Evolutionary conservation across 2,329 filamentous ascomycete species (phyloP).

Genomic region (Dothistroma septosporum): DNA sequence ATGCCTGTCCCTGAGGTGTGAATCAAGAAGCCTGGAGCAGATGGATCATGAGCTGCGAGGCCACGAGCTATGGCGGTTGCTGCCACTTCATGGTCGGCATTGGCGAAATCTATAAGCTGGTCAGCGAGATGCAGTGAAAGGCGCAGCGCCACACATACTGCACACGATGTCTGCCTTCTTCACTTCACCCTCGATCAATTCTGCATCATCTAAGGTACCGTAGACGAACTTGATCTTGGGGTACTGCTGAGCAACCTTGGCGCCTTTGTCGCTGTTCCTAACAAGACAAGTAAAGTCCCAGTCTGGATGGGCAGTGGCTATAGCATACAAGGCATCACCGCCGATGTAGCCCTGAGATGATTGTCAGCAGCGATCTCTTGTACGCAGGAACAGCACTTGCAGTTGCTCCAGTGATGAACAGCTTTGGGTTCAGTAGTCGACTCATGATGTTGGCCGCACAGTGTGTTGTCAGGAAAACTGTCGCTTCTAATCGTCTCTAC

Average conservation of each 20-base stretch:
- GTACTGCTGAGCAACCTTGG: conserved; percentile 44
- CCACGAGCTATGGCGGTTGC: conserved; percentile 49
- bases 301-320: conserved; percentile 46
- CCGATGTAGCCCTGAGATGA: neutral
- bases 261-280: conserved; percentile 47
- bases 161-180: conserved; percentile 50
- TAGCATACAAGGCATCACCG: conserved; percentile 43
- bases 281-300: conserved; percentile 49
- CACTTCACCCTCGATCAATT: conserved; percentile 44
- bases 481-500: neutral
- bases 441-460: neutral
- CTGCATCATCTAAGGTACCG: conserved; percentile 46
- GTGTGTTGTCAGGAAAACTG: neutral
- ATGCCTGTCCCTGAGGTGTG: conserved; percentile 56
- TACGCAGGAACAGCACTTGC: neutral
- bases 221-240: conserved; percentile 50
- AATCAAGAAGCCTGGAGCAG: conserved; percentile 37
- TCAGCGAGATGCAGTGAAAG: conserved; percentile 11
- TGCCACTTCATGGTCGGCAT: conserved; percentile 45
- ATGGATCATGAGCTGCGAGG: conserved; percentile 44
- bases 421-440: neutral
- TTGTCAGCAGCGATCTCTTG: neutral
- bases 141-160: conserved; percentile 25
- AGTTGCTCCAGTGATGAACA: conserved; percentile 2
- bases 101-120: conserved; percentile 37